phyloP scores from a whole-genome alignment of 495 filamentous ascomycete genomes.

The Neurospora hispaniola region DNA sequence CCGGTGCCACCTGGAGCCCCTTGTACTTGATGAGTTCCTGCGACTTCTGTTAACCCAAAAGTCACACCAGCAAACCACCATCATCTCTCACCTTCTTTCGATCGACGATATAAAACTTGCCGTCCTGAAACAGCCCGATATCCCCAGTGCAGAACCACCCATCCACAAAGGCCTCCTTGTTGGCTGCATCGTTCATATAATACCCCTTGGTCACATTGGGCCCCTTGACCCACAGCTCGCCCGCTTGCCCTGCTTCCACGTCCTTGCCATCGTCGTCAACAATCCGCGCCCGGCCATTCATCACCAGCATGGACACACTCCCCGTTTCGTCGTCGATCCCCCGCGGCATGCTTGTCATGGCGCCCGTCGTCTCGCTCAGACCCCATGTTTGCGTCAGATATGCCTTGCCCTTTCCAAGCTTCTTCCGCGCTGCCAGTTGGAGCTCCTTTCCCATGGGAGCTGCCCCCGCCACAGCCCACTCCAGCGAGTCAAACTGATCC shows the following conservation, averaged over 20 bases:
- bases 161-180: conserved; percentile 43
- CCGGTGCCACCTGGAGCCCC: conserved; percentile 67
- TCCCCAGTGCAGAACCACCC: conserved; percentile 71
- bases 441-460: conserved; percentile 30
- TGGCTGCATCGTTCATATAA: conserved; percentile 52
- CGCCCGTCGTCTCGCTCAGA: conserved; percentile 49
- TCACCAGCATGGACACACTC: conserved; percentile 28
- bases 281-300: conserved; percentile 44
- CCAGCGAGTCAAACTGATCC: conserved; percentile 29
- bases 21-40: conserved; percentile 36
- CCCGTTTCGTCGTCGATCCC: conserved; percentile 15
- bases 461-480: conserved; percentile 17
- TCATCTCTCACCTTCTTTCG: conserved; percentile 47
- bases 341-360: conserved; percentile 15
- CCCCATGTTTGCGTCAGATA: conserved; percentile 61
- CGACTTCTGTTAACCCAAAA: not conserved
- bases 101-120: conserved; percentile 50
- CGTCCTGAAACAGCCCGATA: conserved; percentile 40
- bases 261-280: conserved; percentile 33
- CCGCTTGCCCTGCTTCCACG: conserved; percentile 28
- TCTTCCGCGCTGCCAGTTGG: conserved; percentile 19
- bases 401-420: conserved; percentile 28
- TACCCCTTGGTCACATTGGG: conserved; percentile 61
- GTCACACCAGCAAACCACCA: not conserved
- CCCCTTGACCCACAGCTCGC: conserved; percentile 28